A percentile compares a stretch with the other conserved stretches of the same genome.
These are phyloP conservation scores for Dipteronia dyeriana DNA, from an alignment of 345 rosid genomes.

Conservation along the genomic window DNA sequence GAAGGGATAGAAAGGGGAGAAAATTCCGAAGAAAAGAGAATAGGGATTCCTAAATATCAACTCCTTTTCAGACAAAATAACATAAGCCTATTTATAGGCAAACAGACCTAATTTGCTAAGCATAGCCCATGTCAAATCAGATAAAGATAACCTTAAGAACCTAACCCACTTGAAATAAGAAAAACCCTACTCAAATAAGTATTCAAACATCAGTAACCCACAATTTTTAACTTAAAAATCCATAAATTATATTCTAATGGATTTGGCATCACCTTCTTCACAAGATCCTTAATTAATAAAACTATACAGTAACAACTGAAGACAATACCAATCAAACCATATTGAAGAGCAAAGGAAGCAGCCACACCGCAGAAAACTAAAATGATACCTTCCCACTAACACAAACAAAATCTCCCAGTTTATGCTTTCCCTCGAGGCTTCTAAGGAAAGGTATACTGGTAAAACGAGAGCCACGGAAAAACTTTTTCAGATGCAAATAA, in stretches of 20 bases:
- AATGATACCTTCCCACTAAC: conserved; percentile 80
- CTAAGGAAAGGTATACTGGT: conserved; percentile 68
- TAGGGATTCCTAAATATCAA: not conserved
- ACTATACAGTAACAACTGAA: not conserved
- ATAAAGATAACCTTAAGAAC: not conserved
- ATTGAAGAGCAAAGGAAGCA: conserved; percentile 7
- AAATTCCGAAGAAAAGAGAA: not conserved
- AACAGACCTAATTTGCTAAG: not conserved
- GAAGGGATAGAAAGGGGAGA: not conserved
- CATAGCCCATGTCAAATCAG: not conserved
- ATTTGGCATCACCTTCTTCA: not conserved
- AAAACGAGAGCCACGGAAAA: conserved; percentile 82
- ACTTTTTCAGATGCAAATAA: conserved; percentile 85
- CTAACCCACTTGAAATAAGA: not conserved
- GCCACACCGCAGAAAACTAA: conserved; percentile 15
- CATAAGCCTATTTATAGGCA: not conserved
- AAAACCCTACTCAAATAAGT: not conserved
- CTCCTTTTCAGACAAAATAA: not conserved
- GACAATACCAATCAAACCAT: conserved; percentile 6
- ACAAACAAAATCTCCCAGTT: conserved; percentile 74
- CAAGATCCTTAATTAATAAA: not conserved
- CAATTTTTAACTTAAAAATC: not conserved
- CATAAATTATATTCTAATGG: not conserved
- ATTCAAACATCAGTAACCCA: not conserved
- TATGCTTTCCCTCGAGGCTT: conserved; percentile 60